These are phyloP conservation scores for Oldenlandia corymbosa DNA, from an alignment of 257 asterid species.

Conservation along the genomic window DNA sequence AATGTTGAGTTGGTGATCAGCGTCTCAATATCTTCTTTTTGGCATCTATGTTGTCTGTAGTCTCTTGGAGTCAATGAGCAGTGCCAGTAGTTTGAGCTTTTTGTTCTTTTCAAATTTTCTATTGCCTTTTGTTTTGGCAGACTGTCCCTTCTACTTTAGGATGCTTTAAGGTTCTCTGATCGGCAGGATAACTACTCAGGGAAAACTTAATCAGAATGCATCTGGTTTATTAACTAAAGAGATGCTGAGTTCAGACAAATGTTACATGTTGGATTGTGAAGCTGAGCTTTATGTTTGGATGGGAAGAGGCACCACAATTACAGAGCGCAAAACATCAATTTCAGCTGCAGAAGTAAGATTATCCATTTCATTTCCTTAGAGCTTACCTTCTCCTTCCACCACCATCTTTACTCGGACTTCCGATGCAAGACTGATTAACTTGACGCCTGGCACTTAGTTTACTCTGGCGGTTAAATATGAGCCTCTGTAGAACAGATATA, in stretches of 20 bases:
- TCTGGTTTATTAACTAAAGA: conserved; percentile 49
- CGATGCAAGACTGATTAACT: neutral
- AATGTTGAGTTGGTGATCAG: neutral
- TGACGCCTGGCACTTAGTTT: neutral
- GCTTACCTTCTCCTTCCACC: neutral
- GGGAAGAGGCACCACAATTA: conserved; percentile 60
- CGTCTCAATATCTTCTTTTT: neutral
- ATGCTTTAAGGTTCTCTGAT: conserved; percentile 44
- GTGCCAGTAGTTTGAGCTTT: neutral
- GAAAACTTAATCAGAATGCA: conserved; percentile 27
- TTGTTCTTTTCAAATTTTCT: conserved; percentile 17
- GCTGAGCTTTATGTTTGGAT: conserved; percentile 68
- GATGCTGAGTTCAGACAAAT: conserved; percentile 50
- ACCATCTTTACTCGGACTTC: neutral
- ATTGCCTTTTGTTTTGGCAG: conserved; percentile 13
- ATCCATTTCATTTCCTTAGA: neutral
- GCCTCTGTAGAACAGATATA: neutral
- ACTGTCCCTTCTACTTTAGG: conserved; percentile 19
- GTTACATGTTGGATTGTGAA: conserved; percentile 69
- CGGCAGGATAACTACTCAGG: conserved; percentile 54
- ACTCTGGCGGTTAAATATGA: neutral
- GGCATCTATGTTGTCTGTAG: neutral
- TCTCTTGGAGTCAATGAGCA: neutral
- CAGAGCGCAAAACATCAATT: conserved; percentile 55
- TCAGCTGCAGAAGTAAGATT: conserved; percentile 54